Evolutionary conservation across 176 grass and related monocot species (phyloP).

Genomic region (Oryza brachyantha): DNA sequence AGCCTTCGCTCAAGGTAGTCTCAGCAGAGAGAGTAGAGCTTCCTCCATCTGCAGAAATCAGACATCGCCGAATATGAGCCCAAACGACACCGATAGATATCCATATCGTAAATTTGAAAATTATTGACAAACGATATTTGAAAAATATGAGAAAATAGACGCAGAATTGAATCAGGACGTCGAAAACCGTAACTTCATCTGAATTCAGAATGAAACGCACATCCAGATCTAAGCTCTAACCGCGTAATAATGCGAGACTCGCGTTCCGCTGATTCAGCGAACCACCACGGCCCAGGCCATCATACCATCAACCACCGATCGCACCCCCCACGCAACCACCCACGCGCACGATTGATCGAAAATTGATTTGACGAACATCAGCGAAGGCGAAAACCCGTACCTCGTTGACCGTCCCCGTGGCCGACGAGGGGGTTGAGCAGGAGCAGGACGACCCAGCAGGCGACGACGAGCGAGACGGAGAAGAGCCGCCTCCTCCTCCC

Average conservation of each 20-base stretch:
- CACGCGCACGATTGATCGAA: not conserved
- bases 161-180: not conserved
- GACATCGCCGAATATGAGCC: not conserved
- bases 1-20: constrained; percentile 30
- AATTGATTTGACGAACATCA: not conserved
- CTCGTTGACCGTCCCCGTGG: constrained; percentile 66
- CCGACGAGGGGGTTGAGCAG: constrained; percentile 72
- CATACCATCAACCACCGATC: not conserved
- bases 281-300: not conserved
- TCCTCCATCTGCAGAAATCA: constrained; percentile 64
- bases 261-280: not conserved
- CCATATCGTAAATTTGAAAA: not conserved
- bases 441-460: constrained; percentile 69
- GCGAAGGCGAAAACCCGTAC: constrained; percentile 30
- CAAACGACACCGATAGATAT: not conserved
- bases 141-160: not conserved
- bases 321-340: constrained; percentile 15
- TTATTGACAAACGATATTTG: not conserved
- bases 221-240: constrained; percentile 27
- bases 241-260: not conserved
- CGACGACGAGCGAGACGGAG: constrained; percentile 63
- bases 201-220: not conserved
- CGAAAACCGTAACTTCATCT: constrained; percentile 6
- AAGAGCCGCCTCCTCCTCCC: constrained; percentile 52
- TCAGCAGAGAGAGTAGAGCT: constrained; percentile 16